A percentile compares a stretch with the other conserved stretches of the same genome.
phyloP scores from a whole-genome alignment of 164 flowering plant genomes.

The Dillenia suffruticosa region DNA sequence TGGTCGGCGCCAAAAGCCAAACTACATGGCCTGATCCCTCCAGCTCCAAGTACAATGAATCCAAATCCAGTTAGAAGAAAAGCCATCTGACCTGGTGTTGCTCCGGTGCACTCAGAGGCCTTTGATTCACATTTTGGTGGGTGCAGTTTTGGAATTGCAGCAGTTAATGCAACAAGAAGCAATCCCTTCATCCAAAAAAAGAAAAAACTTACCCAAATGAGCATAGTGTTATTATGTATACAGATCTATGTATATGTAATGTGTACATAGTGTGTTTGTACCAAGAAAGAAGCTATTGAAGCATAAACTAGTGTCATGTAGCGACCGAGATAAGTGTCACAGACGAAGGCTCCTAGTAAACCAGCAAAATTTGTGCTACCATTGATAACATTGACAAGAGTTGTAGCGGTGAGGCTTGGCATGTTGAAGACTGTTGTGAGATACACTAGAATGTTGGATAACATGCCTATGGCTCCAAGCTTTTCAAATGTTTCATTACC shows the following conservation, averaged over 20 bases:
- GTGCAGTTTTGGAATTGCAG: constrained; percentile 42
- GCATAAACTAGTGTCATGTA: constrained; percentile 55
- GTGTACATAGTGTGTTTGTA: constrained; percentile 12
- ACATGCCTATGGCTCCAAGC: constrained; percentile 57
- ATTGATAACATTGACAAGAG: constrained; percentile 45
- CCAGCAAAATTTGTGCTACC: constrained; percentile 56
- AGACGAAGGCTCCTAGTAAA: constrained; percentile 60
- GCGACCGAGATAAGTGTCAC: constrained; percentile 66
- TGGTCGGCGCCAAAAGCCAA: constrained; percentile 87
- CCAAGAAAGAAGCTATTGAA: constrained; percentile 49
- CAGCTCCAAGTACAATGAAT: constrained; percentile 49
- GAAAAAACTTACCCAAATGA: background rate
- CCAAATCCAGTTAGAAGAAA: constrained; percentile 34
- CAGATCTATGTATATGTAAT: background rate
- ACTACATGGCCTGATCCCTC: constrained; percentile 80
- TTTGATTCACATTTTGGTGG: constrained; percentile 43
- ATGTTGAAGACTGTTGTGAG: constrained; percentile 46
- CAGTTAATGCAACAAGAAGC: constrained; percentile 47
- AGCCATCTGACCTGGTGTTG: constrained; percentile 39
- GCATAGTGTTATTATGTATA: no score
- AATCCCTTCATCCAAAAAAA: constrained; percentile 47
- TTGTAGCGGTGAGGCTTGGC: constrained; percentile 49
- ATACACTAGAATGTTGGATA: constrained; percentile 64
- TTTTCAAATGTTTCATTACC: constrained; percentile 89
- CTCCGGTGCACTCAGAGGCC: constrained; percentile 24